Conservation (phyloP, 305 asterid genomes). For the Fraxinus velutina region DNA sequence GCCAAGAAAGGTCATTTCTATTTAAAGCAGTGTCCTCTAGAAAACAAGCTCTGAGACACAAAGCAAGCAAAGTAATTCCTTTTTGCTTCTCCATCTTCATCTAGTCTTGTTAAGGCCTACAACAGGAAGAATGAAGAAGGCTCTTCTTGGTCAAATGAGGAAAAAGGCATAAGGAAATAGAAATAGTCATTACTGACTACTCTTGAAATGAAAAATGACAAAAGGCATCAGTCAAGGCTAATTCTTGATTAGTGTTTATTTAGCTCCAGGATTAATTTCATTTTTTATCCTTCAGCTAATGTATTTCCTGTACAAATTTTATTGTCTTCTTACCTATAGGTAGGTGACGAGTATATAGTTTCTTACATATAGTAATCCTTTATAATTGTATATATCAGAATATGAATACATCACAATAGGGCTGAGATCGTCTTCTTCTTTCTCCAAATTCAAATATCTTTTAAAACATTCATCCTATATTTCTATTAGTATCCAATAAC, state of each 20-base stretch:
- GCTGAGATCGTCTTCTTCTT: background rate
- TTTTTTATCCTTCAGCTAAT: background rate
- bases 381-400: background rate
- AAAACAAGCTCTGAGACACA: background rate
- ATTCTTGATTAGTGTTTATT: background rate
- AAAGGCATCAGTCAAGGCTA: background rate
- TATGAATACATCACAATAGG: background rate
- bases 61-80: conserved; percentile 26
- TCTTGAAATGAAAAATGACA: conserved; percentile 26
- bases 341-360: background rate
- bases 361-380: background rate
- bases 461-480: background rate
- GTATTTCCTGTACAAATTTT: background rate
- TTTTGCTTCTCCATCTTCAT: conserved; percentile 76
- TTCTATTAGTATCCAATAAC: conserved; percentile 4
- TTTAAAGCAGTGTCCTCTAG: background rate
- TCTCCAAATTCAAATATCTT: background rate
- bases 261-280: background rate
- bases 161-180: conserved; percentile 25
- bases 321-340: background rate
- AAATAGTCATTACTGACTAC: conserved; percentile 17
- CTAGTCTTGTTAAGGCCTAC: conserved; percentile 89
- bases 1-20: background rate
- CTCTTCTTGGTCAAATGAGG: conserved; percentile 38
- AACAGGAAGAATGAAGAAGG: conserved; percentile 58